Conservation (phyloP, 257 asterid genomes). For the Asclepias syriaca region DNA sequence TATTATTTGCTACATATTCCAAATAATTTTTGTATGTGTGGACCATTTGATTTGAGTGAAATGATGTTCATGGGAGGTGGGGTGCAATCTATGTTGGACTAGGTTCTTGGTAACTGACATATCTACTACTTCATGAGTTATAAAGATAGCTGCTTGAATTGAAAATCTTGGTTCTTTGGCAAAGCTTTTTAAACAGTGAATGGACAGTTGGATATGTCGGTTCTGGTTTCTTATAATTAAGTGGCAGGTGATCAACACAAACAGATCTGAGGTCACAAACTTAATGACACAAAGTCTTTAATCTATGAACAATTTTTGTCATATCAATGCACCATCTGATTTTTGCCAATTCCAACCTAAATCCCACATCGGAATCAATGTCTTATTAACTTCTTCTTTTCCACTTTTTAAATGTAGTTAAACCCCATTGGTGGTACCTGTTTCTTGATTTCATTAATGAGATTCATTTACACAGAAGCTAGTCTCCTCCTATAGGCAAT, state of each 20-base stretch:
- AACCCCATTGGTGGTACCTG: neutral
- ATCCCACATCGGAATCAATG: neutral
- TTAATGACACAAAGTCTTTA: neutral
- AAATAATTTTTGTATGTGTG: neutral
- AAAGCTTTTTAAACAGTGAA: slow-evolving; percentile 8
- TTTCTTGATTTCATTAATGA: neutral
- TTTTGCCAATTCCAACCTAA: neutral
- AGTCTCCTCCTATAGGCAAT: neutral
- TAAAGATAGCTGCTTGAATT: slow-evolving; percentile 5
- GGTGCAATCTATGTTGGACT: neutral
- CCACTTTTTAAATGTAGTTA: too few species aligned
- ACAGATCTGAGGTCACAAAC: slow-evolving; percentile 1
- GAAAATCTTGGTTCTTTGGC: slow-evolving; percentile 2
- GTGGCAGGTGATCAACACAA: neutral
- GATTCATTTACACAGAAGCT: neutral
- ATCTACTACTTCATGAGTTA: slow-evolving; percentile 5
- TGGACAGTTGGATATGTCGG: slow-evolving; percentile 15
- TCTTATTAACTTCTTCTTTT: neutral
- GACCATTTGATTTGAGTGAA: slow-evolving; percentile 11
- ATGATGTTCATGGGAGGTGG: neutral
- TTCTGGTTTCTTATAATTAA: slow-evolving; percentile 4
- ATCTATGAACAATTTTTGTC: slow-evolving; percentile 1
- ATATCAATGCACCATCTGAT: neutral
- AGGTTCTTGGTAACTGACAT: neutral
- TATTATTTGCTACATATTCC: neutral